Conservation (phyloP, 129 eudicot genomes). For the Cynara cardunculus region DNA sequence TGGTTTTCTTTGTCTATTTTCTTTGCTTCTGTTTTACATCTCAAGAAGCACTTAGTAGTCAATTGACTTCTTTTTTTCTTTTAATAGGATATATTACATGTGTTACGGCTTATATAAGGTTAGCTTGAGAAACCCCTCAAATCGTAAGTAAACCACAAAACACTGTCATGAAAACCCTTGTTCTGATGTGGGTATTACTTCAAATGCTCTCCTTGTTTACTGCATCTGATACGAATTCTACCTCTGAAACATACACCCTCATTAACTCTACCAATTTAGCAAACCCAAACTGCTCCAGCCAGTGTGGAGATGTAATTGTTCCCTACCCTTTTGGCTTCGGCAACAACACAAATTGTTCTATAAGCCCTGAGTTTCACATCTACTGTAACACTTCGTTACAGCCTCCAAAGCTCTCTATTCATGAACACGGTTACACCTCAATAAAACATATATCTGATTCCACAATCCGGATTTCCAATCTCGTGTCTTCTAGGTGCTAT, state of each 20-base stretch:
- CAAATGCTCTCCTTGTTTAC: not conserved
- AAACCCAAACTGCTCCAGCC: conserved; percentile 19
- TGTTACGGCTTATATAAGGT: too few relatives aligned
- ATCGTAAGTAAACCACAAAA: not conserved
- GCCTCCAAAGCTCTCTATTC: conserved; percentile 24
- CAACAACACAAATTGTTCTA: too few relatives aligned
- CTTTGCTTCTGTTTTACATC: too few relatives aligned
- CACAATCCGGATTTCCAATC: not conserved
- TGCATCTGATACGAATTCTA: not conserved
- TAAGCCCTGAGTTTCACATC: too few relatives aligned
- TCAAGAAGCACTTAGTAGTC: too few relatives aligned
- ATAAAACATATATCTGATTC: conserved; percentile 27
- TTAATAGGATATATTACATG: too few relatives aligned
- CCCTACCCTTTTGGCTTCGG: conserved; percentile 25
- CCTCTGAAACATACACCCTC: not conserved
- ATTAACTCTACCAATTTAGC: not conserved
- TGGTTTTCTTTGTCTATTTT: too few relatives aligned
- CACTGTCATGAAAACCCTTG: not conserved
- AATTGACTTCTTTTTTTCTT: too few relatives aligned
- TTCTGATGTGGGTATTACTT: not conserved
- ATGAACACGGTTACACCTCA: not conserved
- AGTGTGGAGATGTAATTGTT: conserved; percentile 16
- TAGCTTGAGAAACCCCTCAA: too few relatives aligned
- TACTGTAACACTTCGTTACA: conserved; percentile 25
- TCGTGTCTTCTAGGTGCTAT: not conserved